Evolutionary conservation across 1,284 basidiomycete genomes (phyloP).

Genomic region (Peniophora sp.): DNA sequence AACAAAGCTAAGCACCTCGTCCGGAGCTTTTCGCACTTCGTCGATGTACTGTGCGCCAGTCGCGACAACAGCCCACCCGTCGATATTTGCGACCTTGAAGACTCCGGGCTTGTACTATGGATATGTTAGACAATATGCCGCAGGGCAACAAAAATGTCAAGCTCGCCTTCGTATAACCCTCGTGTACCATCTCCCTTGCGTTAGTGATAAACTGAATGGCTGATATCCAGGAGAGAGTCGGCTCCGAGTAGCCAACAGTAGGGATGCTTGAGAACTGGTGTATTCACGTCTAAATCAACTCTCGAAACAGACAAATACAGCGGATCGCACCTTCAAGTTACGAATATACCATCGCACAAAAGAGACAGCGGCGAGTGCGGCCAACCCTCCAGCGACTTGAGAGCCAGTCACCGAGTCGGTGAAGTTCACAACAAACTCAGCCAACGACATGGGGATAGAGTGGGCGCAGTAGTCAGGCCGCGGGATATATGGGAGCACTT

Average conservation of each 20-base stretch:
- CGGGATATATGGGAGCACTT: no score
- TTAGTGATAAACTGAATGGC: background rate
- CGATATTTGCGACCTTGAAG: slow-evolving; percentile 25
- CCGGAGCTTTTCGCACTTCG: slow-evolving; percentile 24
- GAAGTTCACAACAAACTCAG: no score
- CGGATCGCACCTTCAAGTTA: no score
- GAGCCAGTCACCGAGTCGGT: no score
- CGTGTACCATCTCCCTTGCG: background rate
- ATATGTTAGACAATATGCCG: no score
- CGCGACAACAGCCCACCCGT: slow-evolving; percentile 24
- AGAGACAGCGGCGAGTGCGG: no score
- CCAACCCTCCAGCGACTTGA: no score
- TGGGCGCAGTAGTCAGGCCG: no score
- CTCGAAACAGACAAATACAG: no score
- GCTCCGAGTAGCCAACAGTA: background rate
- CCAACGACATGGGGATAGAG: no score
- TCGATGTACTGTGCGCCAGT: slow-evolving; percentile 23
- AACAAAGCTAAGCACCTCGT: slow-evolving; percentile 23
- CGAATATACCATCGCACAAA: no score
- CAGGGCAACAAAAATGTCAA: background rate
- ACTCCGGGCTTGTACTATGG: slow-evolving; percentile 15
- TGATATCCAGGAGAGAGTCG: background rate
- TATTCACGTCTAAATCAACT: no score
- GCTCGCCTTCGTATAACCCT: background rate
- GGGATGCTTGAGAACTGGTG: background rate